Evolutionary conservation across 1,284 basidiomycete species (phyloP), one percentile per base, ranked within the genome.

Genomic region (Fomitopsis betulina): DNA sequence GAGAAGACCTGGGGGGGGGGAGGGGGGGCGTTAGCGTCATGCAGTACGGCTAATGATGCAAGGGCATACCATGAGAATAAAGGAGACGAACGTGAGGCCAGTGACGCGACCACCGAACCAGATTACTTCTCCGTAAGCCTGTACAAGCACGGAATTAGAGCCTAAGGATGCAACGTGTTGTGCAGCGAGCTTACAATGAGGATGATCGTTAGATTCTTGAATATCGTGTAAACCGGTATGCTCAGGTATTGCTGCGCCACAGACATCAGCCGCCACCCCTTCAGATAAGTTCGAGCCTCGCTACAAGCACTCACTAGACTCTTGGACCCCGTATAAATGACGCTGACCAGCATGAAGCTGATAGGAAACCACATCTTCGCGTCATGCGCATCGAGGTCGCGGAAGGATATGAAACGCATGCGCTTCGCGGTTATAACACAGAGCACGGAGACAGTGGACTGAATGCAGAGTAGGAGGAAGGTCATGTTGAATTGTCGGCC

Each of bases 191-290:
- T 63, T 63, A 93, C 94, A 69, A 99, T 99, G 38, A 99, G 83
- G 65, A 99, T 98, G 69, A 99, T 99, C 30, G 97, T 98, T 67
- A 99, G 73, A 73, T 99, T 99, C 77, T 99, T 99, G 86, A 99
- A 99, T 65, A 99, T 99, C 3, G 97, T 96, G 75, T 95, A 96
- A 30, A 96, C 87, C 0, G 94, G 94, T 72, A 98, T 96, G 62
- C 85, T 90, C 53, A 98, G 79, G 74, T 86, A 93, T 93, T 96
- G 95, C 93, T 96, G 45, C 45, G 21, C 6, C 4, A 21, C 19
- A 25, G 17, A 67, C 15, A 53, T 57, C 51, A 62, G 35, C 54
- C 32, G 12, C 32, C 8, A 21, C 13, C 49, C 32, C n/a, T 2
- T 10, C 23, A 8, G 27, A 30, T 30, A 23, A 23, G 42, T 39